phyloP scores from a whole-genome alignment of 1,139 yeast genomes.

The Candida sojae region DNA sequence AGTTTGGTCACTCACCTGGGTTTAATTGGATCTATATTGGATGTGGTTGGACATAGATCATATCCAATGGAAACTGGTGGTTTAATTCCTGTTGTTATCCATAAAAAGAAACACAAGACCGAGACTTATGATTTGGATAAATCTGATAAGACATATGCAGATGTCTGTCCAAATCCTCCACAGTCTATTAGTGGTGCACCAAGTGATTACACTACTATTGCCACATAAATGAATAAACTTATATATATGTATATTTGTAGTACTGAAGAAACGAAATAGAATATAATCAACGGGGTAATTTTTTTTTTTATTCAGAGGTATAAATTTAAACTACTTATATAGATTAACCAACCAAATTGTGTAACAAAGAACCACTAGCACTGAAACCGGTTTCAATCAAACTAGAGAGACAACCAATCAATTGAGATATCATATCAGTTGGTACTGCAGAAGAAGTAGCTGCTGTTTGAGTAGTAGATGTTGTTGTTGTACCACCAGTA shows the following conservation, averaged over 20 bases:
- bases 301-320: too few relatives aligned
- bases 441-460: neutral
- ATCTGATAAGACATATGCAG: constrained; percentile 18
- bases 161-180: constrained; percentile 16
- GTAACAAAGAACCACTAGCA: constrained; percentile 2
- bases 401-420: constrained; percentile 4
- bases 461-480: neutral
- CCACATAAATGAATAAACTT: neutral
- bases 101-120: constrained; percentile 11
- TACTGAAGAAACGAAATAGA: neutral
- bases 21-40: constrained; percentile 30
- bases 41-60: constrained; percentile 26
- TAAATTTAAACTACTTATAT: too few relatives aligned
- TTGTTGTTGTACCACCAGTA: neutral
- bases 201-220: constrained; percentile 5
- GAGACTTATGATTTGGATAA: constrained; percentile 13
- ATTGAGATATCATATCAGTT: constrained; percentile 1
- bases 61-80: constrained; percentile 15
- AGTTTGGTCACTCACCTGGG: constrained; percentile 42
- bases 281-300: neutral
- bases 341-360: constrained; percentile 3
- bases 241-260: too few relatives aligned
- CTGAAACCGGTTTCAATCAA: neutral
- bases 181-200: constrained; percentile 11
- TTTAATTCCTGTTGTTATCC: constrained; percentile 17